Conservation (phyloP, 345 rosid species). For the Populus euphratica region DNA sequence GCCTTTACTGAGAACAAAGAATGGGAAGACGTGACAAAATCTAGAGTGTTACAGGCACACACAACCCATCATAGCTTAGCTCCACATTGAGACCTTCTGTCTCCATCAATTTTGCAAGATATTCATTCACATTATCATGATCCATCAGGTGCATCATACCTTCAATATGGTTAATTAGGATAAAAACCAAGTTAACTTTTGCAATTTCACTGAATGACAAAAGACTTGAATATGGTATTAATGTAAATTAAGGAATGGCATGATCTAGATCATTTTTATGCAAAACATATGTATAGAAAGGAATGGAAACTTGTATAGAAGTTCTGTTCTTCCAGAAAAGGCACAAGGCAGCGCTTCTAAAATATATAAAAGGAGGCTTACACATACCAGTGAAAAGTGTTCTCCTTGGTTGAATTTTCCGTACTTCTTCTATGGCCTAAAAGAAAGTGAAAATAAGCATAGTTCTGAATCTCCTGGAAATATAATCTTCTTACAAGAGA, state of each 20-base stretch:
- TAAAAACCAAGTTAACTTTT: slow-evolving; percentile 9
- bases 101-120: slow-evolving; percentile 50
- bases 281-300: neutral
- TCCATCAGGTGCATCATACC: slow-evolving; percentile 98
- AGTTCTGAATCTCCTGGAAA: neutral
- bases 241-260: neutral
- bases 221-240: neutral
- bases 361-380: neutral
- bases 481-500: neutral
- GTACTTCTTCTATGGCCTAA: slow-evolving; percentile 83
- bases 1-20: neutral
- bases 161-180: slow-evolving; percentile 12
- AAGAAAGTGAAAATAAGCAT: neutral
- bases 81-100: slow-evolving; percentile 70
- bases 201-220: neutral
- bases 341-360: neutral
- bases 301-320: neutral
- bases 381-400: slow-evolving; percentile 78
- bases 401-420: slow-evolving; percentile 75
- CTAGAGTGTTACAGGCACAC: slow-evolving; percentile 59
- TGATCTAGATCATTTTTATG: neutral
- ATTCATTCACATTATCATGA: slow-evolving; percentile 66
- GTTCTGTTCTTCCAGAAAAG: neutral
- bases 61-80: slow-evolving; percentile 83
- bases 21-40: slow-evolving; percentile 8